Evolutionary conservation across 2,329 filamentous ascomycete species (phyloP), one percentile per base, ranked within the genome.

Genomic region (Apiospora kogelbergensis): DNA sequence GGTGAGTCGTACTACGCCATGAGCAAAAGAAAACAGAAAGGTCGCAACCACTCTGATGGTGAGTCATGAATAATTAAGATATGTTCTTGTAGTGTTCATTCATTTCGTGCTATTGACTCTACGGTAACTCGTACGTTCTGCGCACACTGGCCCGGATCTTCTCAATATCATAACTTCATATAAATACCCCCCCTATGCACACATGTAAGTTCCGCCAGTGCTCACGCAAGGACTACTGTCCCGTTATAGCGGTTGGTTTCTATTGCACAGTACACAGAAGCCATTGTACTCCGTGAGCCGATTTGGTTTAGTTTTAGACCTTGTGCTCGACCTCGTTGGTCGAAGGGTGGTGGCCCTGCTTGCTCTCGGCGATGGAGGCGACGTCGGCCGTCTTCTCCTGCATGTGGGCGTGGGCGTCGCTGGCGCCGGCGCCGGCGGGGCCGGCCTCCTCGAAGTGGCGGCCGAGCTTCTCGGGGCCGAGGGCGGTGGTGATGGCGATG

Each of bases 391-490:
- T 70, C 70, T 78, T 78, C 70, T 79, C 78, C 22, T 73, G 46
- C 63, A 76, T 72, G 42, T 76, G 73, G 3, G 67, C 63, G 20
- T 73, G 42, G 33, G 15, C 71, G 10, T 79, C 71, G 4, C 37
- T 30, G n/a, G n/a, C n/a, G 30, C 80, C 79, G 15, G 80, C 80
- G 13, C 85, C 85, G 6, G 86, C 87, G 44, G 85, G 84, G 6
- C 81, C 81, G 5, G 85, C 87, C 68, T 85, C 82, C 76, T 93
- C 91, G 73, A 95, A 94, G 69, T 86, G 83, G 22, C 90, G 84
- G 1, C 92, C 93, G 63, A 90, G 86, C 81, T 90, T 91, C 85
- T 95, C 93, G 0, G 91, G 92, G 0, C 93, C 93, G 67, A 94
- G 76, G 40, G 90, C 88, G 5, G 89, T 88, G 0, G 91, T 93